Base-by-base conservation (phyloP, 306 rosid genomes). In the Chamaecrista fasciculata region DNA sequence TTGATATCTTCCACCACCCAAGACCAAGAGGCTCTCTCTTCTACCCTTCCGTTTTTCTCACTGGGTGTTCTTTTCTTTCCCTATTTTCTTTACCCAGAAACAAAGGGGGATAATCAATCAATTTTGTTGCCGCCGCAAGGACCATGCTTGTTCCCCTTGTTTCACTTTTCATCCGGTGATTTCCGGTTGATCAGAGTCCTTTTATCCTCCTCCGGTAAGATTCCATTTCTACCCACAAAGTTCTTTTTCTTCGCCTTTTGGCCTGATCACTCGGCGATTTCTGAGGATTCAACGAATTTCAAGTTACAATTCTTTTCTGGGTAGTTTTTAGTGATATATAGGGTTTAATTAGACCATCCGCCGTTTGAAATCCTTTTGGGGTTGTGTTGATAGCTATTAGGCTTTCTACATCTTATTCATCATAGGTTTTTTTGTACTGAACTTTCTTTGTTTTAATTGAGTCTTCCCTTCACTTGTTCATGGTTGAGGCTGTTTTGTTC, bases 1-100 rank as follows among this genome's bases (percentile, higher is more conserved):
- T 50, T 76, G 75, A 79, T 79, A 76, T 75, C 89, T 73, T 84
- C 88, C 83, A 82, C 87, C 70, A 16, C 73, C 84, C 80, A 71
- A 50, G 62, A 76, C 84, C 80, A 71, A 50, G 62, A 76, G 71
- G 75, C 34, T 34, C 51, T 52, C 16, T 61, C 73, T 55, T 72
- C 80, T 68, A 73, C 46, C 73, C 68, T 72, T 79, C 43, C 82
- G 57, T 81, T 82, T 81, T 82, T 72, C 72, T 76, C 71, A 69
- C 76, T 71, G 85, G 77, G 62, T 81, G 5, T 59, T 26, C 61
- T 34, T 50, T 59, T 26, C 61, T 34, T 50, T 78, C 60, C 60
- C 73, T 65, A 28, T 80, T 71, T 79, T 71, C 44, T 34, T 31
- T 62, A 48, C 48, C 31, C 21, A 57, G 55, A 46, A 53, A 67